A percentile compares a stretch with the other conserved stretches of the same genome.
Evolutionary conservation across 2,329 filamentous ascomycete genomes (phyloP).

Genomic region (Scorias spongiosa): DNA sequence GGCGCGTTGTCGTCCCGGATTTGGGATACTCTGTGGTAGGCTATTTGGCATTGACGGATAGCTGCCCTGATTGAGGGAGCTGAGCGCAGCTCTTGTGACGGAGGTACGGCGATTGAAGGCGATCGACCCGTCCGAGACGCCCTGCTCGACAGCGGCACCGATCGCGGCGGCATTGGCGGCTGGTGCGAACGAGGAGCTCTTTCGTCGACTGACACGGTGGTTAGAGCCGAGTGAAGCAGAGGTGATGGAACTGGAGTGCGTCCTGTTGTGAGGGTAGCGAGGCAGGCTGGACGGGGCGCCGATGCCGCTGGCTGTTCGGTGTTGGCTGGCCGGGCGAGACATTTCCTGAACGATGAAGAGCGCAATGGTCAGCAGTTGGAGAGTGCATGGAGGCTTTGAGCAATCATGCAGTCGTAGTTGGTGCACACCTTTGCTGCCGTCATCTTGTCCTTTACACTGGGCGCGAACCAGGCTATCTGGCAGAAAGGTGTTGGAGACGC

Average conservation of each 20-base stretch:
- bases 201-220: conserved; percentile 79
- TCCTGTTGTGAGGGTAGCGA: conserved; percentile 53
- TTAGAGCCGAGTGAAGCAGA: conserved; percentile 56
- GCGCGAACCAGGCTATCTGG: no score
- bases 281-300: conserved; percentile 45
- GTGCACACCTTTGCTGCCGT: conserved; percentile 10
- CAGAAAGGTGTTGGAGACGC: no score
- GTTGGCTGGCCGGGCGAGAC: conserved; percentile 28
- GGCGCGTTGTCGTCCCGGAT: conserved; percentile 17
- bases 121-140: conserved; percentile 46
- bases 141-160: conserved; percentile 48
- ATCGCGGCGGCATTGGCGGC: conserved; percentile 59
- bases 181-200: conserved; percentile 73
- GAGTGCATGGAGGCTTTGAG: background rate
- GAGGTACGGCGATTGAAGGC: conserved; percentile 49
- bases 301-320: conserved; percentile 38
- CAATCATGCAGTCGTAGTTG: background rate
- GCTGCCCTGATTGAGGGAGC: conserved; percentile 37
- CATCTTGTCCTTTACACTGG: conserved; percentile 2
- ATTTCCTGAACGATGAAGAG: conserved; percentile 17
- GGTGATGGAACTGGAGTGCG: conserved; percentile 69
- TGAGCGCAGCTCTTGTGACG: conserved; percentile 45
- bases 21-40: conserved; percentile 35
- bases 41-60: conserved; percentile 50
- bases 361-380: conserved; percentile 1